phyloP scores from a whole-genome alignment of 805 yeast genomes.

The Wickerhamomyces xylosicus region DNA sequence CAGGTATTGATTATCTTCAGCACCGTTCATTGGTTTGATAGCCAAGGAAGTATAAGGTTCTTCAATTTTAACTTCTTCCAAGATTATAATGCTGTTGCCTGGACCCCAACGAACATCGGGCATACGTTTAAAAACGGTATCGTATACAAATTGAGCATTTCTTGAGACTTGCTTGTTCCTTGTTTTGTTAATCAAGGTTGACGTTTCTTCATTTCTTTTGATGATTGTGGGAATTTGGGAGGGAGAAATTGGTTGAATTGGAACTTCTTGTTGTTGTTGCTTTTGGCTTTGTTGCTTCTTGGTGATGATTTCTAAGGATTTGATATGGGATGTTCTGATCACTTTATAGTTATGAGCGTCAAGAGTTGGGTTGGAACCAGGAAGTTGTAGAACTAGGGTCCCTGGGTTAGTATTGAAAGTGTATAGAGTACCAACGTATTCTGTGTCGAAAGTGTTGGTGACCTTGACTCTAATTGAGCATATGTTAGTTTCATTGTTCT shows the following conservation, averaged over 20 bases:
- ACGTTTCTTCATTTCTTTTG: constrained; percentile 13
- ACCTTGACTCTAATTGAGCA: constrained; percentile 38
- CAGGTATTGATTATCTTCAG: constrained; percentile 18
- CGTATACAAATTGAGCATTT: constrained; percentile 36
- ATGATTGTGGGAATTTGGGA: constrained; percentile 8
- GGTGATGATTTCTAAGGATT: constrained; percentile 36
- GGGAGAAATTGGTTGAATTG: constrained; percentile 9
- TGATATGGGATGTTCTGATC: constrained; percentile 48
- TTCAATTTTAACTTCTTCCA: constrained; percentile 34
- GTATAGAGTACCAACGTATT: constrained; percentile 51
- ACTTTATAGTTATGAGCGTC: constrained; percentile 30
- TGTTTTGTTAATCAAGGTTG: constrained; percentile 15
- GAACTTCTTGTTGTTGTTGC: too few species aligned
- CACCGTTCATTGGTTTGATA: constrained; percentile 6
- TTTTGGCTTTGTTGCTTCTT: constrained; percentile 21
- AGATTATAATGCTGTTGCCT: constrained; percentile 28
- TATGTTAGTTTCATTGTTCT: background rate
- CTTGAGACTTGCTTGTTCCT: constrained; percentile 26
- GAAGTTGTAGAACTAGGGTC: constrained; percentile 22
- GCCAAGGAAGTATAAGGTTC: constrained; percentile 31
- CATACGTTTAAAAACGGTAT: constrained; percentile 31
- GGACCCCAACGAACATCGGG: constrained; percentile 35
- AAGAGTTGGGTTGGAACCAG: constrained; percentile 3
- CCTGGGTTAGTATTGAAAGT: constrained; percentile 40
- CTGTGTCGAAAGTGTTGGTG: constrained; percentile 47